Evolutionary conservation across 2,329 filamentous ascomycete genomes (phyloP).

Genomic region (Hortaea werneckii): DNA sequence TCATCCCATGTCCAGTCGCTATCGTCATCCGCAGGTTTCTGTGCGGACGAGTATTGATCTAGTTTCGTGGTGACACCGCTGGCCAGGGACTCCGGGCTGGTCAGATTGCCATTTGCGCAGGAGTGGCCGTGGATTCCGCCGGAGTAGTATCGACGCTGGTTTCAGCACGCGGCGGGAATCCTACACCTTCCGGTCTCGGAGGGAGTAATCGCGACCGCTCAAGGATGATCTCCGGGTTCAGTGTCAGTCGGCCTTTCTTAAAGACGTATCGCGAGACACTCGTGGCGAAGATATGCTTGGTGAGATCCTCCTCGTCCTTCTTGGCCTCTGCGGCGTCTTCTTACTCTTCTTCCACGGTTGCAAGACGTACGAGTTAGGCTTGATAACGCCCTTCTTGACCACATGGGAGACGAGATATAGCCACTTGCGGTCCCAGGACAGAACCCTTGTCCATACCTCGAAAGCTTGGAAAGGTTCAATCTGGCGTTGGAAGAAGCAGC

Average conservation of each 20-base stretch:
- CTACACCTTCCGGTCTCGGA: conserved; percentile 50
- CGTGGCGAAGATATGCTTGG: conserved; percentile 39
- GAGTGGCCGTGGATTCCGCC: conserved; percentile 15
- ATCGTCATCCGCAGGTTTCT: conserved; percentile 8
- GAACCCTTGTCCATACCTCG: conserved; percentile 39
- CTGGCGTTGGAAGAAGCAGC: conserved; percentile 38
- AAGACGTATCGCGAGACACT: conserved; percentile 41
- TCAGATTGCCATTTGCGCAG: conserved; percentile 8
- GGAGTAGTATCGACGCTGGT: conserved; percentile 10
- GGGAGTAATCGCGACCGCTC: conserved; percentile 65
- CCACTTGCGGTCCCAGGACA: conserved; percentile 43
- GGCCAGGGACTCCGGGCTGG: conserved; percentile 15
- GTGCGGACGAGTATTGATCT: background rate
- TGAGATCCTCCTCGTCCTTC: conserved; percentile 23
- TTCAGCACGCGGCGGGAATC: conserved; percentile 21
- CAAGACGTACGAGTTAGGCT: conserved; percentile 31
- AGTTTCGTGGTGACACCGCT: conserved; percentile 19
- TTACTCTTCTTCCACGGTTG: conserved; percentile 35
- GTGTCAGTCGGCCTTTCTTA: conserved; percentile 57
- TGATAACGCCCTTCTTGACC: conserved; percentile 34
- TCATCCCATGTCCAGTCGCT: conserved; percentile 48
- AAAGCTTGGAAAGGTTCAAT: conserved; percentile 35
- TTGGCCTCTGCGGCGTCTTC: background rate
- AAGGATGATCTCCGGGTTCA: conserved; percentile 70
- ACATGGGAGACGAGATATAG: conserved; percentile 40